Percentiles rank a stretch among this genome's conserved stretches.
phyloP scores from a whole-genome alignment of 495 filamentous ascomycete species.

The Neurospora hispaniola region DNA sequence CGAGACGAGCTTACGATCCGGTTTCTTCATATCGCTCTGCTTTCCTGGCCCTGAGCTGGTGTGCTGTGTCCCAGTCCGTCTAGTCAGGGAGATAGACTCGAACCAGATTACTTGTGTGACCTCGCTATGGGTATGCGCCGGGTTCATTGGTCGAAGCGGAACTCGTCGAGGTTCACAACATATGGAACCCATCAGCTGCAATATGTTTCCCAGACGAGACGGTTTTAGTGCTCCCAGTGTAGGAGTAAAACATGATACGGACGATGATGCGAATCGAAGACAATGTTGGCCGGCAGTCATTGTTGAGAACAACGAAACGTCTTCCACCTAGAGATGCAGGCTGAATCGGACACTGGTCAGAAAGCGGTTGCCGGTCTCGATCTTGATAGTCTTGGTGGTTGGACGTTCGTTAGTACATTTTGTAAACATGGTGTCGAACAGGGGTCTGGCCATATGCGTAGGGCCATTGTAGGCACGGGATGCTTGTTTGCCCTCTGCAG shows the following conservation, averaged over 20 bases:
- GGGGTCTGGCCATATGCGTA: neutral
- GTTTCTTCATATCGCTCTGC: neutral
- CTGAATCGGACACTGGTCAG: neutral
- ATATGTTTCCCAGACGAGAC: conserved; percentile 8
- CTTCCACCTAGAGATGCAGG: neutral
- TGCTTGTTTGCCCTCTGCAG: neutral
- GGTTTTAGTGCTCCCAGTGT: conserved; percentile 5
- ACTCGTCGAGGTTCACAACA: conserved; percentile 18
- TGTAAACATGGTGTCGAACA: neutral
- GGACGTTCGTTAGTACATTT: neutral
- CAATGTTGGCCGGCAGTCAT: neutral
- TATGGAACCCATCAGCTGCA: conserved; percentile 12
- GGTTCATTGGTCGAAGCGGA: conserved; percentile 18
- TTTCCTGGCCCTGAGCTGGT: neutral
- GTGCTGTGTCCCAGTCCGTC: neutral
- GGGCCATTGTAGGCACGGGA: neutral
- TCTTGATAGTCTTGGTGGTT: neutral
- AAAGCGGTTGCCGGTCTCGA: neutral
- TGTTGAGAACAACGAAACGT: neutral
- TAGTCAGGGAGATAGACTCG: conserved; percentile 10
- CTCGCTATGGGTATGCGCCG: neutral
- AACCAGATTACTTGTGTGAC: conserved; percentile 21
- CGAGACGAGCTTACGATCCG: neutral
- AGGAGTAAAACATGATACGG: neutral
- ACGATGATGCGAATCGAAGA: neutral